Evolutionary conservation across 2,329 filamentous ascomycete species (phyloP), one percentile per base, ranked within the genome.

Genomic region (Thermothelomyces thermophilus): DNA sequence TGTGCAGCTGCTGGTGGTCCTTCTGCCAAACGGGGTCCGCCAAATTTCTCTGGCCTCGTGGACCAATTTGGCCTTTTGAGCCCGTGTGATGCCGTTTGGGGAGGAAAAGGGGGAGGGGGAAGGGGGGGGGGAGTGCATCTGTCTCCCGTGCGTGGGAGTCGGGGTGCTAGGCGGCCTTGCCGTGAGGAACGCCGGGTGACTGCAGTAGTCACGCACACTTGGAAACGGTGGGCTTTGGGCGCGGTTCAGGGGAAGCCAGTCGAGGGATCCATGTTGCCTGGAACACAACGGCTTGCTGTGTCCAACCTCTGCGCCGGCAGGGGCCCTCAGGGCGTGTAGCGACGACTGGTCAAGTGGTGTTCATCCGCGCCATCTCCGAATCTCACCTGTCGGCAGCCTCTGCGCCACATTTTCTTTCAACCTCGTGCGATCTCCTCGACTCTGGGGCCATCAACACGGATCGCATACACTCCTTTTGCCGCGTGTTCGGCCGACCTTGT

Each of bases 181-280:
- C 41, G 52, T 43, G 57, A 55, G 41, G 54, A 56, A 51, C 58
- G 26, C 49, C 69, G 70, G 70, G 58, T 62, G 56, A 58, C 63
- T 62, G 68, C 70, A 70, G 64, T 51, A 58, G 56, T 60, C 60
- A 63, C 63, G n/a, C 59, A 63, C 63, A 57, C 55, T 61, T 61
- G 62, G 62, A 16, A 62, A 62, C 60, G 62, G 58, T 60, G 58
- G 59, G 59, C 51, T 56, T 57, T 62, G 55, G 62, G 60, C 56
- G 60, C 59, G 30, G 55, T 51, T 57, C 60, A 62, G 59, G 65
- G 60, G 42, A 48, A 54, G 58, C 59, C 68, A 70, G 69, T 72
- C 69, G 70, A 71, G 66, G 56, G 52, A 62, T 60, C 49, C 48
- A 54, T 55, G 55, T 44, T 52, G 52, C 55, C 52, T 46, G 37